phyloP scores from a whole-genome alignment of 768 basidiomycete genomes.

The Trametes cubensis region DNA sequence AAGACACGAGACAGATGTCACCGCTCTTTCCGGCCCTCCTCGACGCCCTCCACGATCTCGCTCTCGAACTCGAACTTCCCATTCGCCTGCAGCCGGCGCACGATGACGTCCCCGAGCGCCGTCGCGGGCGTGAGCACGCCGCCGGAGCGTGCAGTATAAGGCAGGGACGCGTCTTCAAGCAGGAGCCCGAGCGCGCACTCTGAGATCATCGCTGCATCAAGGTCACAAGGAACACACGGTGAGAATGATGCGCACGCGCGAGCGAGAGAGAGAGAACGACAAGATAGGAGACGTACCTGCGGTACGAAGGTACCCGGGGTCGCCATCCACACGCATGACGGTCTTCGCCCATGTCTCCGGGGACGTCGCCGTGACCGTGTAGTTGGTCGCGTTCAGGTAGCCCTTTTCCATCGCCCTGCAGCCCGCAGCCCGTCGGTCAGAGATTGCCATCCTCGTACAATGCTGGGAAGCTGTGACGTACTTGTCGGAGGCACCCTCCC shows the following conservation, averaged over 20 bases:
- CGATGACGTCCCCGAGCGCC: constrained; percentile 77
- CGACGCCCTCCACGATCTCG: constrained; percentile 39
- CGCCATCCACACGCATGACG: constrained; percentile 65
- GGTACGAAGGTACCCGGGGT: constrained; percentile 73
- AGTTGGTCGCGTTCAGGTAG: constrained; percentile 63
- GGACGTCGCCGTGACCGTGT: constrained; percentile 61
- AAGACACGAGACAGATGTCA: background rate
- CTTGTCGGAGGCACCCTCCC: constrained; percentile 67
- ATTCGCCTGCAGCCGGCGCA: constrained; percentile 64
- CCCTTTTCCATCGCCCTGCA: constrained; percentile 62
- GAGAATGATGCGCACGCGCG: too few relatives aligned
- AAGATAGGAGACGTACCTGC: constrained; percentile 46
- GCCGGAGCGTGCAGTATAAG: constrained; percentile 60
- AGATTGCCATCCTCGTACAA: background rate
- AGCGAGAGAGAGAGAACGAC: too few relatives aligned
- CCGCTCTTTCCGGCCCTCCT: constrained; percentile 21
- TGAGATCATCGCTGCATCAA: constrained; percentile 73
- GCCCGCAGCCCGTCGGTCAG: background rate
- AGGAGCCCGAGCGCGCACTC: constrained; percentile 78
- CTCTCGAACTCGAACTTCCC: constrained; percentile 62
- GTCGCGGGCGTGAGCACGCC: constrained; percentile 84
- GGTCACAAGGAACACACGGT: constrained; percentile 7
- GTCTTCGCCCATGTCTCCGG: constrained; percentile 48
- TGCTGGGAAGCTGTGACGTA: constrained; percentile 39
- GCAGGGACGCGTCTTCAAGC: constrained; percentile 56